phyloP scores from a whole-genome alignment of 2,329 filamentous ascomycete species.

The Clonostachys sp. region DNA sequence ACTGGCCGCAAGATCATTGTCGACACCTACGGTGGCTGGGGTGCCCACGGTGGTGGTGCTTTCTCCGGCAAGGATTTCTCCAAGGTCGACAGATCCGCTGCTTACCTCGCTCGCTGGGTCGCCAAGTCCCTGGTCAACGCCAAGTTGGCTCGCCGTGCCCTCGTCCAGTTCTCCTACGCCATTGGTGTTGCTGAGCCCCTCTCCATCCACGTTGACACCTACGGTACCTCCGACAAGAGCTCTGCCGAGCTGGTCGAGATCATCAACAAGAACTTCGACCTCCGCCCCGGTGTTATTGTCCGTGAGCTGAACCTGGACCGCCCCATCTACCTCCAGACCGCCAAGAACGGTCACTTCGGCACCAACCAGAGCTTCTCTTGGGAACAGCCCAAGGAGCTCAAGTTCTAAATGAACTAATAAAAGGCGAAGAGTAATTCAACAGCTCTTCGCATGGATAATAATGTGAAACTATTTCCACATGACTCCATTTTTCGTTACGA shows the following conservation, averaged over 20 bases:
- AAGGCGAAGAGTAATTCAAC: conserved; percentile 32
- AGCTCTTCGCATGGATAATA: conserved; percentile 23
- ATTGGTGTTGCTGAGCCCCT: conserved; percentile 98
- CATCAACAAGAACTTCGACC: conserved; percentile 93
- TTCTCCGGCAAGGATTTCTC: conserved; percentile 99
- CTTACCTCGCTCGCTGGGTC: conserved; percentile 97
- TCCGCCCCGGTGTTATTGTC: conserved; percentile 97
- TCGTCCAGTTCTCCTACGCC: conserved; percentile 98
- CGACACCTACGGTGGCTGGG: conserved; percentile 99
- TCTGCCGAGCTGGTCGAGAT: conserved; percentile 94
- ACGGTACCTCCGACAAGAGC: conserved; percentile 86
- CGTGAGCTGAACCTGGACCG: conserved; percentile 92
- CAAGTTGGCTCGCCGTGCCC: conserved; percentile 82
- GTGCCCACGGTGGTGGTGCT: conserved; percentile 98
- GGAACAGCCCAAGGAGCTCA: conserved; percentile 96
- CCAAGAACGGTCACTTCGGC: conserved; percentile 98
- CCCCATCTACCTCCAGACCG: conserved; percentile 97
- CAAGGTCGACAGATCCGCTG: conserved; percentile 98
- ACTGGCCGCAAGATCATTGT: conserved; percentile 99
- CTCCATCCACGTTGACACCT: conserved; percentile 95
- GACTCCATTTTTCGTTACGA: conserved; percentile 25
- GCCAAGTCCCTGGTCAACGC: conserved; percentile 95
- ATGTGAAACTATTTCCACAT: conserved; percentile 27
- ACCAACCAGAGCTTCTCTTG: conserved; percentile 97
- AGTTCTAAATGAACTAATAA: conserved; percentile 61